Conservation (phyloP, 208 protist species). For the Trypanosoma brucei region DNA sequence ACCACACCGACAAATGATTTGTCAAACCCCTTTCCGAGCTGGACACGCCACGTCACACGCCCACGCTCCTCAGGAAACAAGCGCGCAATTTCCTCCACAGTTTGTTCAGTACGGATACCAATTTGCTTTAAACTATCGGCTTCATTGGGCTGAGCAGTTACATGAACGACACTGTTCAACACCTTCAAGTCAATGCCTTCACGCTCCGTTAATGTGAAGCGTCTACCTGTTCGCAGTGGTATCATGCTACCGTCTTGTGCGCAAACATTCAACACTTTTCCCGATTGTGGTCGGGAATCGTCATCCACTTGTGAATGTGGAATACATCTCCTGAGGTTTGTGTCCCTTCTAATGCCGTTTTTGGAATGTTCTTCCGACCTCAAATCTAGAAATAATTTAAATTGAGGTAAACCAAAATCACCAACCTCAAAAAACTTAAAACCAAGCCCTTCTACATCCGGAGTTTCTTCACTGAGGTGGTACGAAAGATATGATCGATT, state of each 20-base stretch:
- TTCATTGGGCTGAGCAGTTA: background rate
- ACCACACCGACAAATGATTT: constrained; percentile 79
- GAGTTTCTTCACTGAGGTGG: constrained; percentile 34
- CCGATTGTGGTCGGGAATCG: constrained; percentile 4
- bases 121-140: constrained; percentile 40
- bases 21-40: constrained; percentile 43
- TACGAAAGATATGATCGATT: constrained; percentile 31
- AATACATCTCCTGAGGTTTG: too few relatives aligned
- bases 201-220: constrained; percentile 61
- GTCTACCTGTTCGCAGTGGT: constrained; percentile 8
- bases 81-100: constrained; percentile 33
- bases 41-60: constrained; percentile 63
- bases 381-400: constrained; percentile 63
- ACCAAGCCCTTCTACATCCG: constrained; percentile 42
- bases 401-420: constrained; percentile 38
- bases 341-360: background rate
- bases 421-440: constrained; percentile 49
- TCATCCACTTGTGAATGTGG: too few relatives aligned
- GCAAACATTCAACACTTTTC: constrained; percentile 3
- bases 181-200: constrained; percentile 57
- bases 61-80: constrained; percentile 51
- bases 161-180: constrained; percentile 40
- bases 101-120: constrained; percentile 74
- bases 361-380: background rate
- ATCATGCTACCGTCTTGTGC: background rate